A percentile compares a stretch with the other conserved stretches of the same genome.
phyloP scores from a whole-genome alignment of 805 yeast genomes.

The Lipomyces yamadae region DNA sequence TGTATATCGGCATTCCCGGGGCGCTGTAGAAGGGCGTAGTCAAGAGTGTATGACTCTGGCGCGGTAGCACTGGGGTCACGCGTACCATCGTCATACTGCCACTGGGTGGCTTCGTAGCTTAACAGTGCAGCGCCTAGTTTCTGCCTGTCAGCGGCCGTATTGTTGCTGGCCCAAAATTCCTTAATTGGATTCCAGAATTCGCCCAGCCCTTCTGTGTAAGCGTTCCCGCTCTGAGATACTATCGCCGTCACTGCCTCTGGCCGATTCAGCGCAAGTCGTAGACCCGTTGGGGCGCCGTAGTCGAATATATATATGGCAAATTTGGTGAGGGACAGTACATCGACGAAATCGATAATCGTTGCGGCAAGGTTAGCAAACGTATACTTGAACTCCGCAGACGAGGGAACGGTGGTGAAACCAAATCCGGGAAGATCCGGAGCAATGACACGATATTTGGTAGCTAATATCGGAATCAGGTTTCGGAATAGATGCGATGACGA shows the following conservation, averaged over 20 bases:
- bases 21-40: slow-evolving; percentile 42
- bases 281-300: slow-evolving; percentile 53
- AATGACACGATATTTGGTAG: slow-evolving; percentile 48
- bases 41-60: slow-evolving; percentile 47
- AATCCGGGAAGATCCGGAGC: slow-evolving; percentile 56
- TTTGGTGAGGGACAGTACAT: slow-evolving; percentile 41
- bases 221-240: slow-evolving; percentile 53
- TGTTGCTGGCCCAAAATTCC: slow-evolving; percentile 45
- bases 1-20: slow-evolving; percentile 46
- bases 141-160: slow-evolving; percentile 1
- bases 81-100: slow-evolving; percentile 48
- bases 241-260: slow-evolving; percentile 46
- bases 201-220: slow-evolving; percentile 52
- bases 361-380: slow-evolving; percentile 47
- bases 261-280: slow-evolving; percentile 47
- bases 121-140: background rate
- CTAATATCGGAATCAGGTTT: slow-evolving; percentile 48
- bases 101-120: slow-evolving; percentile 6
- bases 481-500: slow-evolving; percentile 52
- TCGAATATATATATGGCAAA: slow-evolving; percentile 51
- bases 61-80: slow-evolving; percentile 42
- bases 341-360: slow-evolving; percentile 46
- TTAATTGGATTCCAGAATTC: slow-evolving; percentile 50
- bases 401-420: slow-evolving; percentile 48
- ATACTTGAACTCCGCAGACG: slow-evolving; percentile 39